Percentiles rank a stretch among this genome's conserved stretches.
Evolutionary conservation across 495 filamentous ascomycete genomes (phyloP).

Genomic region (Xylaria palmicola): DNA sequence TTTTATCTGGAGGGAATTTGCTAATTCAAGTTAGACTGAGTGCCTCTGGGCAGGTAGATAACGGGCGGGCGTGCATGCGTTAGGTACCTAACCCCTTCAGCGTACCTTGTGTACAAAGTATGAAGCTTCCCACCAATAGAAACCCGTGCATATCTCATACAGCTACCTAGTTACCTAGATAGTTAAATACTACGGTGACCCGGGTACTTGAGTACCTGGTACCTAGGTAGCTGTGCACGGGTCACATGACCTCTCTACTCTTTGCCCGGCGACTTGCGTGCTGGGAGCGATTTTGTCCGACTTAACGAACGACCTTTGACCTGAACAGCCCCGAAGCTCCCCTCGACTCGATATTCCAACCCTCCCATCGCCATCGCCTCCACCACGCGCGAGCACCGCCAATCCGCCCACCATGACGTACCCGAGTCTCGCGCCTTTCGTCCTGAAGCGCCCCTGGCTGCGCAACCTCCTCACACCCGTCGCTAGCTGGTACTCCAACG

Average conservation of each 20-base stretch:
- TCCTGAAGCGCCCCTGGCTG: constrained; percentile 83
- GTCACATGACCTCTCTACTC: constrained; percentile 29
- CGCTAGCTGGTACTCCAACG: constrained; percentile 78
- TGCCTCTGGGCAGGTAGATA: neutral
- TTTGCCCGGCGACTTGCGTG: constrained; percentile 17
- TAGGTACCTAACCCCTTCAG: neutral
- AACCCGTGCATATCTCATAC: neutral
- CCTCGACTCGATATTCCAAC: constrained; percentile 16
- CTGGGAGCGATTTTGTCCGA: constrained; percentile 9
- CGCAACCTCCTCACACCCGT: constrained; percentile 71
- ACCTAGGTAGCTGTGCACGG: neutral
- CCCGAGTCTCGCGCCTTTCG: constrained; percentile 67
- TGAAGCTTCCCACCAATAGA: neutral
- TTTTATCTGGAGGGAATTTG: no score
- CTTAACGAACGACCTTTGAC: constrained; percentile 21
- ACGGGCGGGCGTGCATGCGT: neutral
- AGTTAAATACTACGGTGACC: no score
- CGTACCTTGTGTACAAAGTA: no score
- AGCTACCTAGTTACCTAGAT: no score
- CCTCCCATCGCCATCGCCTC: constrained; percentile 16
- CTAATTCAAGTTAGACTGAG: no score
- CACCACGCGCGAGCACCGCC: constrained; percentile 12
- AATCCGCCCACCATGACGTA: constrained; percentile 62
- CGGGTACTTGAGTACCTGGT: no score
- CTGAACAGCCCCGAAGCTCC: neutral